Base-by-base conservation (phyloP, 2,329 filamentous ascomycete genomes). In the Amauroascus verrucosus region DNA sequence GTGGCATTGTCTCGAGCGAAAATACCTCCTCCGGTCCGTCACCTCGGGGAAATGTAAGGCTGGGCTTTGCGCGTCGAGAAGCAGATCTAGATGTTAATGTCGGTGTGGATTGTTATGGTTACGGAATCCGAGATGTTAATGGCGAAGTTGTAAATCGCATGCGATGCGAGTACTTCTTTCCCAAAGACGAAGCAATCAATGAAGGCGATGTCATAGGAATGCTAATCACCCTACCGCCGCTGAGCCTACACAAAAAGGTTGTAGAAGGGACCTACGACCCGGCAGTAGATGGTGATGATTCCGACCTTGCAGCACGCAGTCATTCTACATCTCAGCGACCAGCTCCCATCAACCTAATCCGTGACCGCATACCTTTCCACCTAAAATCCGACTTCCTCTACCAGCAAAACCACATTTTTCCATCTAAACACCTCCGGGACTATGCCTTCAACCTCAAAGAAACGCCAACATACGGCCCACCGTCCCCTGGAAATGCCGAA, bases 321-420 rank as follows among this genome's bases (percentile, higher is more conserved):
- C 18, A 22, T 20, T 28, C 40, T 40, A 16, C 48, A 18, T 66
- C 74, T 2, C 61, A 64, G 1, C 75, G 78, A 0, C 76, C 78
- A n/a, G 77, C 80, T 56, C 79, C 79, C 0, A 72, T 81, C 14
- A 93, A 97, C 67, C 86, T 97, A 57, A 87, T 98, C 56, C 88
- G 94, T 57, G 94, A 98, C 68, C 86, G 93, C 47, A 88, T 96
- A 43, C 90, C 93, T 0, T 95, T 97, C 60, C 83, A 90, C 8
- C 94, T 95, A 75, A 96, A 95, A 69, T 83, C 85, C 40, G 88
- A 94, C 67, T 85, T 90, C 51, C 95, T 94, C 72, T 96, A 95
- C 68, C 91, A 97, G 56, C 70, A 72, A 57, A 70, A 67, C n/a
- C 70, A 72, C 35, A 63, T 72, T 67, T 86, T 91, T 61, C 77